These are phyloP conservation scores for Nicotiana attenuata DNA, from an alignment of 257 asterid genomes.

Conservation along the genomic window DNA sequence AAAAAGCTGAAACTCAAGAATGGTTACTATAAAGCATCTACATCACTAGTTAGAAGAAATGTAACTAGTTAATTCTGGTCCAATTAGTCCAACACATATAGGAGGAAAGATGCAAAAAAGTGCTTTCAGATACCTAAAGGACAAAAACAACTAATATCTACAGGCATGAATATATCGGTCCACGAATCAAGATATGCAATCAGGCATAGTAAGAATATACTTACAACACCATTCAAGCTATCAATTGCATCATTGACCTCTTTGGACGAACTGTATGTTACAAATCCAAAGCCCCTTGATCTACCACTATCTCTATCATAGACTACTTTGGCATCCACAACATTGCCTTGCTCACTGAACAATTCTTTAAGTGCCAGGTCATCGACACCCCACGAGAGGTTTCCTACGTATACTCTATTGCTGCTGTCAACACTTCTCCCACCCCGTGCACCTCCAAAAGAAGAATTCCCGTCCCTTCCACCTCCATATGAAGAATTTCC, in stretches of 20 bases:
- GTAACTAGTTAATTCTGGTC: neutral
- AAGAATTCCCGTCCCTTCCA: constrained; percentile 31
- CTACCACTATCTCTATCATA: constrained; percentile 87
- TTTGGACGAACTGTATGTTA: constrained; percentile 51
- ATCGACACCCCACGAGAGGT: constrained; percentile 92
- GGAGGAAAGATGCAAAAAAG: too few species aligned
- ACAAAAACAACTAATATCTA: neutral
- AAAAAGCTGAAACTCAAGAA: neutral
- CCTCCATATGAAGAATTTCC: constrained; percentile 37
- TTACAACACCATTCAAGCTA: constrained; percentile 67
- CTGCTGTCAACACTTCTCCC: constrained; percentile 34
- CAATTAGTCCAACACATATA: too few species aligned
- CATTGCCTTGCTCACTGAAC: constrained; percentile 73
- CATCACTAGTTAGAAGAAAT: neutral
- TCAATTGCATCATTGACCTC: constrained; percentile 65
- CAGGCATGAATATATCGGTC: neutral
- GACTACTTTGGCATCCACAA: constrained; percentile 71
- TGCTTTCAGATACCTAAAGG: neutral
- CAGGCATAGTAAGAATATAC: constrained; percentile 17
- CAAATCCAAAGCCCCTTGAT: constrained; percentile 93
- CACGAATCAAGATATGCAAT: neutral
- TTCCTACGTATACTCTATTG: constrained; percentile 72
- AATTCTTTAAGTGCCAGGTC: constrained; percentile 58
- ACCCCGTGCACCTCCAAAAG: constrained; percentile 44
- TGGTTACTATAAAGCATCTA: neutral